Evolutionary conservation across 805 yeast genomes (phyloP).

Genomic region (Candida xiaguanensis): DNA sequence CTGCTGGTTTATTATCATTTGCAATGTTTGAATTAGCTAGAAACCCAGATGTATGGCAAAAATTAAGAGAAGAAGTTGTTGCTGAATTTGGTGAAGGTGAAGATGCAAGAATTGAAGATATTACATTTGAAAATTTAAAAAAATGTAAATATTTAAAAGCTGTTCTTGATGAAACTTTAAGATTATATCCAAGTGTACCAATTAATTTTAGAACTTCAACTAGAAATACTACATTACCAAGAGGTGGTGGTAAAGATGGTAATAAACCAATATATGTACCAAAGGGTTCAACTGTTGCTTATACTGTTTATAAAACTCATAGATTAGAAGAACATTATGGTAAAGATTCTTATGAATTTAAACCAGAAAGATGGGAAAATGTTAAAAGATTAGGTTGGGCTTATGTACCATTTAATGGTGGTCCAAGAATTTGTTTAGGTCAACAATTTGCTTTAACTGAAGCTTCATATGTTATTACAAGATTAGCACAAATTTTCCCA

Average conservation of each 20-base stretch:
- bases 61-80: slow-evolving; percentile 24
- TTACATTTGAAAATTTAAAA: slow-evolving; percentile 33
- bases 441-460: slow-evolving; percentile 56
- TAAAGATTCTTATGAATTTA: slow-evolving; percentile 39
- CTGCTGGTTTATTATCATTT: slow-evolving; percentile 32
- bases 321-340: slow-evolving; percentile 40
- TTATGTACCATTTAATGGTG: slow-evolving; percentile 52
- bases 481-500: slow-evolving; percentile 28
- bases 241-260: slow-evolving; percentile 38
- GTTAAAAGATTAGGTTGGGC: slow-evolving; percentile 40
- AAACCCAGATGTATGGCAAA: slow-evolving; percentile 26
- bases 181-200: slow-evolving; percentile 36
- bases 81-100: slow-evolving; percentile 24
- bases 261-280: slow-evolving; percentile 35
- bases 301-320: slow-evolving; percentile 41
- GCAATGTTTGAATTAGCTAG: slow-evolving; percentile 29
- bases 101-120: slow-evolving; percentile 18
- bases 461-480: slow-evolving; percentile 40
- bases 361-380: slow-evolving; percentile 48
- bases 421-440: slow-evolving; percentile 53
- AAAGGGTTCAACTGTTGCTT: slow-evolving; percentile 42
- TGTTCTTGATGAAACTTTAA: slow-evolving; percentile 28
- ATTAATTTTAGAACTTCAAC: slow-evolving; percentile 29
- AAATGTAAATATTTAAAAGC: slow-evolving; percentile 30
- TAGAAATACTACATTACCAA: slow-evolving; percentile 29